Conservation (phyloP, 2,329 filamentous ascomycete species). For the Thermoascus crustaceus region DNA sequence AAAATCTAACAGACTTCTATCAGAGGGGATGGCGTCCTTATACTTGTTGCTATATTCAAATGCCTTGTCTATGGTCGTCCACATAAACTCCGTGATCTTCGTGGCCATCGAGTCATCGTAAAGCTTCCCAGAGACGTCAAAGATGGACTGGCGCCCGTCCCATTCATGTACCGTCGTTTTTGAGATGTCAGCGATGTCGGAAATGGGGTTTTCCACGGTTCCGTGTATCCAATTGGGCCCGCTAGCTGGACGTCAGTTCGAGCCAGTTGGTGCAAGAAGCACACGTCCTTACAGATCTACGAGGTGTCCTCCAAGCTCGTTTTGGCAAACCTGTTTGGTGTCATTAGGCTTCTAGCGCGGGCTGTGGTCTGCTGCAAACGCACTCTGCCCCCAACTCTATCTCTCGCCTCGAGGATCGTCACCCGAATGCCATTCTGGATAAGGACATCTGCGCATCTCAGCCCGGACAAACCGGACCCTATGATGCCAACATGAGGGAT, state of each 20-base stretch:
- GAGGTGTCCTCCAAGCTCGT: constrained; percentile 38
- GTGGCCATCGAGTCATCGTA: constrained; percentile 27
- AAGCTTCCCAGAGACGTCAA: constrained; percentile 39
- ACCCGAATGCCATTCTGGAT: constrained; percentile 48
- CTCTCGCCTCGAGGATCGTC: constrained; percentile 52
- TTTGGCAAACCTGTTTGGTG: constrained; percentile 41
- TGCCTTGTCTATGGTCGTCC: constrained; percentile 51
- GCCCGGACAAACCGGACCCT: constrained; percentile 52
- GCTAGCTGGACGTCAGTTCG: constrained; percentile 26
- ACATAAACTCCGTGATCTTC: constrained; percentile 40
- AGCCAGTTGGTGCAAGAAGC: background rate
- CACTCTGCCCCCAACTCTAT: constrained; percentile 52
- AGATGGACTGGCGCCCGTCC: constrained; percentile 43
- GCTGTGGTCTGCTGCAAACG: constrained; percentile 9
- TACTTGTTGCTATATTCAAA: constrained; percentile 52
- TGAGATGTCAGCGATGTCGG: constrained; percentile 47
- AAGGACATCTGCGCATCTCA: constrained; percentile 52
- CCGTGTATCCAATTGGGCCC: constrained; percentile 61
- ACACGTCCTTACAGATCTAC: constrained; percentile 47
- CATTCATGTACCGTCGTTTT: constrained; percentile 44
- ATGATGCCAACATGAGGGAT: constrained; percentile 49
- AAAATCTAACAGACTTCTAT: constrained; percentile 50
- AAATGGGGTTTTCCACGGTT: constrained; percentile 51
- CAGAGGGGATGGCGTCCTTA: constrained; percentile 41
- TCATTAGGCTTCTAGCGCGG: constrained; percentile 5